phyloP scores from a whole-genome alignment of 768 basidiomycete species.

The Leccinum subgranulosum region DNA sequence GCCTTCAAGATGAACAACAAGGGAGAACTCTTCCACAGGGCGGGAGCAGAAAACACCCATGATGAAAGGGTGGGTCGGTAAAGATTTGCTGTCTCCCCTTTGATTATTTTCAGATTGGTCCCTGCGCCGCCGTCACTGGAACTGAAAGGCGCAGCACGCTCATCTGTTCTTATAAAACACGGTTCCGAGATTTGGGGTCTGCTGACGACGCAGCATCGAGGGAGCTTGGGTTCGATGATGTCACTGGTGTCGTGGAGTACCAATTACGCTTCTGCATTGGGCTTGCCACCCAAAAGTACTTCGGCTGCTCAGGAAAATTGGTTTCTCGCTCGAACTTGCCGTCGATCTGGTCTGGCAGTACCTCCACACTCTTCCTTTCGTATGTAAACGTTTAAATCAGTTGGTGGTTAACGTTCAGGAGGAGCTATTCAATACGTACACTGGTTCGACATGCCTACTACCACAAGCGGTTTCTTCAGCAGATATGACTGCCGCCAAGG shows the following conservation, averaged over 20 bases:
- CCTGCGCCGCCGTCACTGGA: not conserved
- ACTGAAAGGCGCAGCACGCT: not conserved
- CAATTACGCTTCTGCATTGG: not conserved
- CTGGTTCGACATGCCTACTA: too few species aligned
- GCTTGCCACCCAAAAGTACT: not conserved
- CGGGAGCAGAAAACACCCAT: constrained; percentile 3
- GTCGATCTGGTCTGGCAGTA: not conserved
- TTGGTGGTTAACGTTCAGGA: too few species aligned
- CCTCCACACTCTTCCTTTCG: not conserved
- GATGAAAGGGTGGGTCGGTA: not conserved
- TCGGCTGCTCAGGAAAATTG: too few species aligned
- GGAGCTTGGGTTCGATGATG: not conserved
- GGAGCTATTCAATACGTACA: too few species aligned
- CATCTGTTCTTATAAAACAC: not conserved
- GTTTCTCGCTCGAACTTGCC: not conserved
- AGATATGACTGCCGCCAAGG: too few species aligned
- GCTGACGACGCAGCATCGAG: not conserved
- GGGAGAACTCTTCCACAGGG: not conserved
- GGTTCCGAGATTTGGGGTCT: not conserved
- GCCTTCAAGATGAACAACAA: not conserved
- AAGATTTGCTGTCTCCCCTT: not conserved
- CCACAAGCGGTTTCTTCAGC: too few species aligned
- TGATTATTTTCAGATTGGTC: not conserved
- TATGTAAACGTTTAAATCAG: too few species aligned
- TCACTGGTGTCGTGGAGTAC: too few species aligned